phyloP scores from a whole-genome alignment of 306 rosid species.

The Vigna radiata region DNA sequence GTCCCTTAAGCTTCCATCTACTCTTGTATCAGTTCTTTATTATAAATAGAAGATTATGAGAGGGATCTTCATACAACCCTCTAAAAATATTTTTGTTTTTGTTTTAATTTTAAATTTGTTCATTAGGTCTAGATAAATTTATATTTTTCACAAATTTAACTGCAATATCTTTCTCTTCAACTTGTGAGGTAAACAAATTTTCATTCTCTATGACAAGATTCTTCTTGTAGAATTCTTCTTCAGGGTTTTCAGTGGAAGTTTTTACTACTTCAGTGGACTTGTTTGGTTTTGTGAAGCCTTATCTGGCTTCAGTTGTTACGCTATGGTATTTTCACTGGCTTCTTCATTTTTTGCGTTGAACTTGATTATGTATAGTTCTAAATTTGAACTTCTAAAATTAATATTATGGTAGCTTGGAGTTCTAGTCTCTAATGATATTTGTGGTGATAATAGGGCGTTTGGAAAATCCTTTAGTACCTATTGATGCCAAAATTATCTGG shows the following conservation, averaged over 20 bases:
- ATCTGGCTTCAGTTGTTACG: slow-evolving; percentile 82
- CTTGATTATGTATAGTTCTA: not conserved
- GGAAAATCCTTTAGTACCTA: slow-evolving; percentile 63
- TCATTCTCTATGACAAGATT: slow-evolving; percentile 29
- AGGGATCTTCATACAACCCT: too few species aligned
- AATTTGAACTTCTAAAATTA: not conserved
- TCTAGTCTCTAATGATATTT: slow-evolving; percentile 84
- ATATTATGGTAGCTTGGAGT: slow-evolving; percentile 70
- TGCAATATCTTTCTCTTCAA: slow-evolving; percentile 42
- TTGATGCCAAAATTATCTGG: slow-evolving; percentile 81
- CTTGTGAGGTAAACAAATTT: slow-evolving; percentile 32
- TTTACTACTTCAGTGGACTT: slow-evolving; percentile 51
- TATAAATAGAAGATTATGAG: too few species aligned
- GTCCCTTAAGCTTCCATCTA: too few species aligned
- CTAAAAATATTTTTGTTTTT: too few species aligned
- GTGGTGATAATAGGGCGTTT: slow-evolving; percentile 75
- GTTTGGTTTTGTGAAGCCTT: slow-evolving; percentile 70
- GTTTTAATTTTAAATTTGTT: not conserved
- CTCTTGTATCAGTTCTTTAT: too few species aligned
- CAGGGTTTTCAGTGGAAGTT: slow-evolving; percentile 23
- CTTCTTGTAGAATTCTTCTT: slow-evolving; percentile 45
- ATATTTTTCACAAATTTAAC: slow-evolving; percentile 14
- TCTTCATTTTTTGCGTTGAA: slow-evolving; percentile 14
- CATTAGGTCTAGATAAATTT: slow-evolving; percentile 38
- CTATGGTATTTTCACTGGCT: slow-evolving; percentile 55